A percentile compares a stretch with the other conserved stretches of the same genome.
phyloP scores from a whole-genome alignment of 2,329 filamentous ascomycete species.

The Akanthomyces dipterigenus region DNA sequence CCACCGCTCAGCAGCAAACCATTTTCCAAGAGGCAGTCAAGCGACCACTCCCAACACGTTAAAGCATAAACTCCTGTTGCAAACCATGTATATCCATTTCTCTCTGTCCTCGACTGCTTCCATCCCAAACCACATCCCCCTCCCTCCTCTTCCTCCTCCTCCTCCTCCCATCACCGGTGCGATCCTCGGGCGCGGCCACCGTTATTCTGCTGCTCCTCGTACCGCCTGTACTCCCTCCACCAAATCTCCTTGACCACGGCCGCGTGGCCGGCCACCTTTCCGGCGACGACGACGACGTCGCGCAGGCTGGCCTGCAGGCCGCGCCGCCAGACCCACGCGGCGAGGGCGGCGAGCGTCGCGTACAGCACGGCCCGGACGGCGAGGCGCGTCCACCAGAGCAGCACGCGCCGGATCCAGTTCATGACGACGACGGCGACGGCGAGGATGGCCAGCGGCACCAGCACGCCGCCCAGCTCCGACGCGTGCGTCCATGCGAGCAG shows the following conservation, averaged over 20 bases:
- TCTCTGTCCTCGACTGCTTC: neutral
- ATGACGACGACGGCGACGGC: slow-evolving; percentile 59
- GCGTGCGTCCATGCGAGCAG: slow-evolving; percentile 26
- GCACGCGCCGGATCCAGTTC: slow-evolving; percentile 61
- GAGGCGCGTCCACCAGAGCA: slow-evolving; percentile 72
- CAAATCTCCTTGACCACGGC: slow-evolving; percentile 47
- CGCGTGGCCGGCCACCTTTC: slow-evolving; percentile 39
- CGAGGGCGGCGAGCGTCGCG: slow-evolving; percentile 47
- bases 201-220: slow-evolving; percentile 41
- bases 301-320: slow-evolving; percentile 57
- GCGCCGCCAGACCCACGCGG: slow-evolving; percentile 55
- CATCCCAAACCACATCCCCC: neutral
- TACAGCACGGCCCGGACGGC: slow-evolving; percentile 58
- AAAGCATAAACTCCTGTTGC: neutral
- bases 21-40: neutral
- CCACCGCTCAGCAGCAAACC: neutral
- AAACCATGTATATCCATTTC: neutral
- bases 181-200: slow-evolving; percentile 11
- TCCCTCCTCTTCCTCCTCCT: no score
- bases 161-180: neutral
- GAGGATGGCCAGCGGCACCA: slow-evolving; percentile 28
- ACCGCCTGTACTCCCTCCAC: slow-evolving; percentile 50
- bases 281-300: slow-evolving; percentile 44
- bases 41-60: neutral
- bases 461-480: slow-evolving; percentile 27